Conservation (phyloP, 1,139 yeast genomes). For the Debaryomyces nepalensis region DNA sequence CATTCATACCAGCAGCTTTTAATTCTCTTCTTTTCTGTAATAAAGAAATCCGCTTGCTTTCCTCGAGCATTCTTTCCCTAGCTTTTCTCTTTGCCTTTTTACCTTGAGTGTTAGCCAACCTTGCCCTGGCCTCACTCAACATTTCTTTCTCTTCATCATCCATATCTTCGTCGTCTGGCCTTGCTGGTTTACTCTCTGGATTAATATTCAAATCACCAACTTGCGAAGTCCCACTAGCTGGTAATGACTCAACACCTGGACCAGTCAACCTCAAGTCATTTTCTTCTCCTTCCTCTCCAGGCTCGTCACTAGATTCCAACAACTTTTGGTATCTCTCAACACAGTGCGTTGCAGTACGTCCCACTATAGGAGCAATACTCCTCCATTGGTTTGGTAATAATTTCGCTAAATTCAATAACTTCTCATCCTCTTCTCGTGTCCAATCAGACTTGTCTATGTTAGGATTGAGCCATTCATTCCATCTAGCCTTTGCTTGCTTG, state of each 20-base stretch:
- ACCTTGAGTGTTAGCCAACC: slow-evolving; percentile 92
- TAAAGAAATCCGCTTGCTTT: slow-evolving; percentile 72
- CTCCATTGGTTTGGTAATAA: slow-evolving; percentile 94
- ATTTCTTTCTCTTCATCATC: slow-evolving; percentile 91
- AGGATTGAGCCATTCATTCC: slow-evolving; percentile 92
- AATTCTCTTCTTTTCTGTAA: slow-evolving; percentile 83
- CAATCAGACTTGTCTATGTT: slow-evolving; percentile 65
- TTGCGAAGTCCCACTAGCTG: slow-evolving; percentile 43
- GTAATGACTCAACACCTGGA: slow-evolving; percentile 60
- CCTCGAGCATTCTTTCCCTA: slow-evolving; percentile 78
- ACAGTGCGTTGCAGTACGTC: slow-evolving; percentile 86
- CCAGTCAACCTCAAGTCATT: slow-evolving; percentile 51
- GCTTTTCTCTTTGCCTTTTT: slow-evolving; percentile 92
- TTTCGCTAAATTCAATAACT: slow-evolving; percentile 66
- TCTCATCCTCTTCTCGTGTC: slow-evolving; percentile 78
- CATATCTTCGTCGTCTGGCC: slow-evolving; percentile 77
- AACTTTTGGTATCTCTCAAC: slow-evolving; percentile 84
- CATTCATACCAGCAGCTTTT: slow-evolving; percentile 81
- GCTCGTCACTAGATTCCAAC: slow-evolving; percentile 57
- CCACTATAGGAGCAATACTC: slow-evolving; percentile 77
- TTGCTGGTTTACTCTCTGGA: slow-evolving; percentile 83
- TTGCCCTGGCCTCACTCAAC: slow-evolving; percentile 91
- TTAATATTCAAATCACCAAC: slow-evolving; percentile 66
- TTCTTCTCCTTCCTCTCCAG: slow-evolving; percentile 30
- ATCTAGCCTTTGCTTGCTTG: slow-evolving; percentile 88